A percentile compares a stretch with the other conserved stretches of the same genome.
These are phyloP conservation scores for Chaetomiaceae sp. DNA, from an alignment of 2,329 filamentous ascomycete genomes.

Conservation along the genomic window DNA sequence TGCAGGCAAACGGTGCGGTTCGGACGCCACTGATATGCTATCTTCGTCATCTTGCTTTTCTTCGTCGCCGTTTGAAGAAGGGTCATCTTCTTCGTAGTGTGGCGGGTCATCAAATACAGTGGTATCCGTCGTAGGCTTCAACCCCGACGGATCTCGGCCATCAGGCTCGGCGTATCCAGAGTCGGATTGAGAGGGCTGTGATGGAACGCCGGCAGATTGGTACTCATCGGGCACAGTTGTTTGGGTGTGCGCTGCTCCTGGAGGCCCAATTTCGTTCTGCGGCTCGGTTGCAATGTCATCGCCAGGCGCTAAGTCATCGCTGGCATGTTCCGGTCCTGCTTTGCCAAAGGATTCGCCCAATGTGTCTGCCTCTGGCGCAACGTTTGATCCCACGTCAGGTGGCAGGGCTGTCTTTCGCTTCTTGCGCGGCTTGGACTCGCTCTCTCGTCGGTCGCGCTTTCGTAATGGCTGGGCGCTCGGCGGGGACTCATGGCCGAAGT, in stretches of 20 bases:
- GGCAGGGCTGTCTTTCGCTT: background rate
- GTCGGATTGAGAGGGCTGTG: background rate
- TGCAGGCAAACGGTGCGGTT: background rate
- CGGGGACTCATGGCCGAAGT: background rate
- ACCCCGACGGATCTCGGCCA: background rate
- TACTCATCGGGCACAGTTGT: background rate
- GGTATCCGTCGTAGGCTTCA: background rate
- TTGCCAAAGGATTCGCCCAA: background rate
- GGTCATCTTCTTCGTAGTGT: background rate
- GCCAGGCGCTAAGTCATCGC: background rate
- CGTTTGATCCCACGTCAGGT: background rate
- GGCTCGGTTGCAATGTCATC: background rate
- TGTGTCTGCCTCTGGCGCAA: background rate
- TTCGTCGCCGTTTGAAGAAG: background rate
- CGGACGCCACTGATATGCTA: background rate
- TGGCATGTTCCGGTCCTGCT: background rate
- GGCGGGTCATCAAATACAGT: background rate
- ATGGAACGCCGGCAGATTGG: background rate
- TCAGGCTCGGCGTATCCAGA: constrained; percentile 4
- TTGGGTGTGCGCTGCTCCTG: background rate
- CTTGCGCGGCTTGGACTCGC: constrained; percentile 2
- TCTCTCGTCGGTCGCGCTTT: constrained; percentile 1
- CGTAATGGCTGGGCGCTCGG: constrained; percentile 4
- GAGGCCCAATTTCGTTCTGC: background rate
- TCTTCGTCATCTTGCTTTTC: background rate